These are phyloP conservation scores for Glycine soja DNA, from an alignment of 306 rosid species.

Conservation along the genomic window DNA sequence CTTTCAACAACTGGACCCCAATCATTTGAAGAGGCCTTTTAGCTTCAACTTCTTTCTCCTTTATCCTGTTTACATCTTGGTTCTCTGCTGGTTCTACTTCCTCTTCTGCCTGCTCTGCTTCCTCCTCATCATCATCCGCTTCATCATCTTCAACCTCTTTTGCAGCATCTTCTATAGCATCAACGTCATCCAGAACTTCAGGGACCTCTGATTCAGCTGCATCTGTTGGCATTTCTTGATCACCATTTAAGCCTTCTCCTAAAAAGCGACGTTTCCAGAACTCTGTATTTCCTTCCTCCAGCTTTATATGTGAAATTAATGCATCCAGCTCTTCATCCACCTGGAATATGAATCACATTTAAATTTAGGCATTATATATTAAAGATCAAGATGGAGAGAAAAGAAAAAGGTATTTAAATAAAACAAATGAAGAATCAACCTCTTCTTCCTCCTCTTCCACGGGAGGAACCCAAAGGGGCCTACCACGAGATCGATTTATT, in stretches of 20 bases:
- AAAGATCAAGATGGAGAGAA: constrained; percentile 35
- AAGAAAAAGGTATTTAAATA: constrained; percentile 12
- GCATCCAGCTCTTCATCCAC: constrained; percentile 94
- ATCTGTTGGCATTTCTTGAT: constrained; percentile 54
- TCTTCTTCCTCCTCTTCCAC: constrained; percentile 94
- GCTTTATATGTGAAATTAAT: constrained; percentile 79
- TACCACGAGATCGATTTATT: constrained; percentile 96
- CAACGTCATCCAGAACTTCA: constrained; percentile 65
- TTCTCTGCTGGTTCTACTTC: constrained; percentile 75
- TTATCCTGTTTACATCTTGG: constrained; percentile 81
- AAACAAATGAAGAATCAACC: constrained; percentile 55
- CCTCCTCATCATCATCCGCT: constrained; percentile 69
- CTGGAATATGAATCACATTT: constrained; percentile 56
- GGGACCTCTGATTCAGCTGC: constrained; percentile 53
- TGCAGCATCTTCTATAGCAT: constrained; percentile 62
- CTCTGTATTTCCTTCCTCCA: constrained; percentile 92
- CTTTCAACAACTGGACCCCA: constrained; percentile 91
- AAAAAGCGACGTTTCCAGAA: constrained; percentile 93
- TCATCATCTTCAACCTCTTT: constrained; percentile 86
- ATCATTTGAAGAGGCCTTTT: constrained; percentile 96
- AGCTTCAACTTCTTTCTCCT: constrained; percentile 81
- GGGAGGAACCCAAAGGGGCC: constrained; percentile 99
- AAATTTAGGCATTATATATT: constrained; percentile 31
- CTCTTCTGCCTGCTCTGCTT: constrained; percentile 62
- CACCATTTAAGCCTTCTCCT: constrained; percentile 72